phyloP scores from a whole-genome alignment of 1,284 basidiomycete species.

The Ceratobasidium sp. region DNA sequence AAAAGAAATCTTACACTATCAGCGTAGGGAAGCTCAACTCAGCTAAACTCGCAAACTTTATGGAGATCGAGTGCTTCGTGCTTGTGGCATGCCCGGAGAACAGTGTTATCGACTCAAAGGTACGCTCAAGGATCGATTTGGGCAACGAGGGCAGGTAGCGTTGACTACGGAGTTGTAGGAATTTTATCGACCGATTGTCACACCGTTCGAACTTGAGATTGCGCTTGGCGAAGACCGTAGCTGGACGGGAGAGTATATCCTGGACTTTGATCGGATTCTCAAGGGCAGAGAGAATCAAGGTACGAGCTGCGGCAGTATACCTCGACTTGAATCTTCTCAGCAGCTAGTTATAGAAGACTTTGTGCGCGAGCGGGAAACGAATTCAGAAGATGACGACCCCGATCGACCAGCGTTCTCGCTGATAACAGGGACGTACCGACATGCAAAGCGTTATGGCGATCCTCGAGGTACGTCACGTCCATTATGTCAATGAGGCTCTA shows the following conservation, averaged over 20 bases:
- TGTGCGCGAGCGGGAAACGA: constrained; percentile 20
- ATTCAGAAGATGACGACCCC: constrained; percentile 54
- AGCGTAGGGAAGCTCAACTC: constrained; percentile 97
- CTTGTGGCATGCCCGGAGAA: constrained; percentile 96
- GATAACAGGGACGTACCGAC: constrained; percentile 87
- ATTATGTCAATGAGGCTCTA: constrained; percentile 7
- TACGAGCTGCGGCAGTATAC: constrained; percentile 2
- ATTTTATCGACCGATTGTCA: constrained; percentile 91
- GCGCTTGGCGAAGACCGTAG: constrained; percentile 74
- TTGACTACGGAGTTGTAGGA: constrained; percentile 66
- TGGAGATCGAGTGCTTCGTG: constrained; percentile 97
- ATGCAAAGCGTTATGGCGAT: constrained; percentile 74
- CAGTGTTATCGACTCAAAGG: constrained; percentile 87
- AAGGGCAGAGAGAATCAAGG: constrained; percentile 53
- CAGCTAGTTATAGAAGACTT: constrained; percentile 33
- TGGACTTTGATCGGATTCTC: constrained; percentile 83
- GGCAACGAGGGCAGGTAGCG: constrained; percentile 22
- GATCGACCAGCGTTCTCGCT: constrained; percentile 88
- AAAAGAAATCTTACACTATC: constrained; percentile 94
- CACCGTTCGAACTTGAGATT: constrained; percentile 91
- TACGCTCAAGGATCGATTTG: constrained; percentile 52
- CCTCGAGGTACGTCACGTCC: constrained; percentile 27
- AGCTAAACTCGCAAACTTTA: constrained; percentile 95
- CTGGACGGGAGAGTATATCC: constrained; percentile 86
- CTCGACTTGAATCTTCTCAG: neutral